Evolutionary conservation across 345 rosid species (phyloP).

Genomic region (Syzygium jambos): DNA sequence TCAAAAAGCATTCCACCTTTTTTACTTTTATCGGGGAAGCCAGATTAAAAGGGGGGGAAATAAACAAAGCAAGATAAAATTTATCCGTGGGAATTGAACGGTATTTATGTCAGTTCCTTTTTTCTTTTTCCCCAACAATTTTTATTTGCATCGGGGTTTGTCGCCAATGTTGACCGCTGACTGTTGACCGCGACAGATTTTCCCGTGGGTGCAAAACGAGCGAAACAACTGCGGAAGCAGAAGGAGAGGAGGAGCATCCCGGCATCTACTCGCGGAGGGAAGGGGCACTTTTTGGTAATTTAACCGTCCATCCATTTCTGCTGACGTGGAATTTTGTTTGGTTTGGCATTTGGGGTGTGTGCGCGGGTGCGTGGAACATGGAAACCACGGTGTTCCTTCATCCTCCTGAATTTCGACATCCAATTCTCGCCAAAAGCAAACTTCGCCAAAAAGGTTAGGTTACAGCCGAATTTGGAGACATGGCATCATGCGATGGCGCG

Average conservation of each 20-base stretch:
- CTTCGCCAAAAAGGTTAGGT: not conserved
- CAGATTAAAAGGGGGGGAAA: not conserved
- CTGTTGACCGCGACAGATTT: not conserved
- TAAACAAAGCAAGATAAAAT: not conserved
- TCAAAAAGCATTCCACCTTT: not conserved
- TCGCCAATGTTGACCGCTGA: not conserved
- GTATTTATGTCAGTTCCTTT: not conserved
- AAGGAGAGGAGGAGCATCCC: not conserved
- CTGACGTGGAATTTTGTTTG: not conserved
- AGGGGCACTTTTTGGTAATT: not conserved
- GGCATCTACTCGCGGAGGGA: not conserved
- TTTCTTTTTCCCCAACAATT: not conserved
- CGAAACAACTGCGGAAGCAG: not conserved
- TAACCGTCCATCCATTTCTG: not conserved
- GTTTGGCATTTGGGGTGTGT: not conserved
- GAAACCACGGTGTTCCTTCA: not conserved
- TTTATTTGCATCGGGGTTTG: not conserved
- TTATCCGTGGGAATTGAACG: not conserved
- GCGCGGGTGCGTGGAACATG: not conserved
- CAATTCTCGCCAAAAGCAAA: not conserved
- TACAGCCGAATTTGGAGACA: no score
- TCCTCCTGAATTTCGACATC: not conserved
- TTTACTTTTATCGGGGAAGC: not conserved
- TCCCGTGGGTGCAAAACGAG: not conserved
- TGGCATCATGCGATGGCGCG: not conserved